Conservation (phyloP, 805 yeast species). For the Hanseniaspora lachancei region DNA sequence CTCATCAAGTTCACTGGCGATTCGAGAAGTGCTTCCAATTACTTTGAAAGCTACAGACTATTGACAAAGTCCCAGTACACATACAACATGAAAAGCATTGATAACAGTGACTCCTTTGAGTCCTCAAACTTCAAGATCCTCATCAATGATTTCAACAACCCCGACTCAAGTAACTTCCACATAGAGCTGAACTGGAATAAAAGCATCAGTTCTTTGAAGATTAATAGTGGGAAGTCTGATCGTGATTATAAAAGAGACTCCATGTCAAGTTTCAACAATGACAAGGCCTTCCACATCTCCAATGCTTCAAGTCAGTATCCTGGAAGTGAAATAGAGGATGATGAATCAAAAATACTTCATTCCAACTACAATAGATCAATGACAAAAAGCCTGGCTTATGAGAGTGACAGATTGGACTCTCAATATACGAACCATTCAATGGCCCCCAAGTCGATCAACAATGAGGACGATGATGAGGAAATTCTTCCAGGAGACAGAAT, state of each 20-base stretch:
- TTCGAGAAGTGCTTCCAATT: background rate
- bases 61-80: slow-evolving; percentile 4
- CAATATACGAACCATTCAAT: background rate
- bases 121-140: slow-evolving; percentile 1
- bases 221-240: background rate
- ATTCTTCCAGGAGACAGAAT: slow-evolving; percentile 1
- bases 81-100: background rate
- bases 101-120: background rate
- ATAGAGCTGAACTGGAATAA: slow-evolving; percentile 10
- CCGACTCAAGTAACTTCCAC: slow-evolving; percentile 5
- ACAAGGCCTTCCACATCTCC: background rate
- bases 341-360: background rate
- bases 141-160: slow-evolving; percentile 9
- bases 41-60: slow-evolving; percentile 11
- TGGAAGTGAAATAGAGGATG: slow-evolving; percentile 9
- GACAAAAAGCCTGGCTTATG: background rate
- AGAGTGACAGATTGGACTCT: background rate
- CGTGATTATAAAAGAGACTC: background rate
- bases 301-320: background rate
- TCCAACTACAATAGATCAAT: background rate
- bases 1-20: slow-evolving; percentile 1
- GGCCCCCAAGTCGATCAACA: background rate
- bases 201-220: background rate
- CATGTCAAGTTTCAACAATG: background rate
- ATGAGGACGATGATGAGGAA: background rate